These are phyloP conservation scores for Phytophthora ramorum DNA, from an alignment of 352 stramenopile species.

Conservation along the genomic window DNA sequence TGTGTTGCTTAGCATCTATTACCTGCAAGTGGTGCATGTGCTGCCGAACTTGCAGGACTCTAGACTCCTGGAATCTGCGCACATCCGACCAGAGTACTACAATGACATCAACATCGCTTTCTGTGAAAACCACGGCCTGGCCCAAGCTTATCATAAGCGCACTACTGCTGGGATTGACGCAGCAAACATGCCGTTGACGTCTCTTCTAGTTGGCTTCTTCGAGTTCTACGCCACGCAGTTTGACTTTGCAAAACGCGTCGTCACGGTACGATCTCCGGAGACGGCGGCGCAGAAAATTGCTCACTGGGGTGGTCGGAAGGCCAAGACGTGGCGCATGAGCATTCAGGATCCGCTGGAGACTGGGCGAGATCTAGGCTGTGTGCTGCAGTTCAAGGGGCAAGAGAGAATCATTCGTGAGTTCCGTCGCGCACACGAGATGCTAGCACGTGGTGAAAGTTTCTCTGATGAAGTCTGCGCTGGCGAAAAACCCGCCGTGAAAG, in stretches of 20 bases:
- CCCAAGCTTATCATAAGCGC: constrained; percentile 49
- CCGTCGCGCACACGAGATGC: constrained; percentile 57
- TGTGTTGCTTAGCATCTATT: constrained; percentile 97
- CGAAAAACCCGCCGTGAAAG: constrained; percentile 19
- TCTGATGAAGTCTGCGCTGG: constrained; percentile 40
- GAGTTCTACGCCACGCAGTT: constrained; percentile 97
- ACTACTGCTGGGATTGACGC: constrained; percentile 1
- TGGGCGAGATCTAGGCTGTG: constrained; percentile 79
- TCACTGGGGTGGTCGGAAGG: constrained; percentile 55
- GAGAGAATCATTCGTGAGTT: constrained; percentile 71
- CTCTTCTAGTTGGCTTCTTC: constrained; percentile 96
- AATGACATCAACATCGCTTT: constrained; percentile 82
- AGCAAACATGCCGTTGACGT: constrained; percentile 51
- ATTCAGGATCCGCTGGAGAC: constrained; percentile 88
- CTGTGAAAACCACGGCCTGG: constrained; percentile 51
- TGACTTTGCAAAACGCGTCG: constrained; percentile 94
- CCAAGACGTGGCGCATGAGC: constrained; percentile 83
- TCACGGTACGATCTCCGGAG: constrained; percentile 88
- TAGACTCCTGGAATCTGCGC: constrained; percentile 47
- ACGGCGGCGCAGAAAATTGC: constrained; percentile 41
- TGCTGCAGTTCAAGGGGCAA: constrained; percentile 75
- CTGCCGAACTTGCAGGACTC: constrained; percentile 96
- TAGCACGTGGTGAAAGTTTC: constrained; percentile 62
- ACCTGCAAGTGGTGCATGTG: constrained; percentile 91
- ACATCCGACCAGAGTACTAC: constrained; percentile 41